These are phyloP conservation scores for Boletus smithii DNA, from an alignment of 1,284 basidiomycete species.

Conservation along the genomic window DNA sequence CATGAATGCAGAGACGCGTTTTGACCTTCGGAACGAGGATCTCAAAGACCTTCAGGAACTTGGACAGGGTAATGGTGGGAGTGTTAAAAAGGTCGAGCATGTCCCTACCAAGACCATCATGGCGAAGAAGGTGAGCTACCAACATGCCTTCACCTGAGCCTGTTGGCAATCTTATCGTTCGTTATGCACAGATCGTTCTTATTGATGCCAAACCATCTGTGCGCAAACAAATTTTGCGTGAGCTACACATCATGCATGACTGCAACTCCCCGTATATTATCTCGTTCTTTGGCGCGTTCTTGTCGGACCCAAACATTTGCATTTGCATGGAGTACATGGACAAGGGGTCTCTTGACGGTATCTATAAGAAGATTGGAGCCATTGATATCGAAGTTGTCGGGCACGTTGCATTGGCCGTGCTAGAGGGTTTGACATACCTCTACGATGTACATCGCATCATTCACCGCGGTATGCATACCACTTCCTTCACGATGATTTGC, in stretches of 20 bases:
- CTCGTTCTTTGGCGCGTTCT: conserved; percentile 94
- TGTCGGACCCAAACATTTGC: conserved; percentile 95
- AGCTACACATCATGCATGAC: conserved; percentile 98
- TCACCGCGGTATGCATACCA: conserved; percentile 76
- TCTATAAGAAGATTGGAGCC: conserved; percentile 91
- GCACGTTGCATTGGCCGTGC: conserved; percentile 88
- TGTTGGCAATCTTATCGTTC: background rate
- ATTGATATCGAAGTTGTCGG: conserved; percentile 89
- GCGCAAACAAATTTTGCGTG: conserved; percentile 96
- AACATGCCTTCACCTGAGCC: background rate
- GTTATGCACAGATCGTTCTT: conserved; percentile 77
- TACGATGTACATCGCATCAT: conserved; percentile 99
- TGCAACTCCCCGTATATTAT: conserved; percentile 93
- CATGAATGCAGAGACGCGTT: conserved; percentile 72
- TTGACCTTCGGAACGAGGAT: conserved; percentile 78
- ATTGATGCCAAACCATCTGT: conserved; percentile 97
- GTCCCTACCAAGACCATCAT: conserved; percentile 85
- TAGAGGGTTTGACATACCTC: conserved; percentile 94
- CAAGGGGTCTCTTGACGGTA: conserved; percentile 84
- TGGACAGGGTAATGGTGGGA: conserved; percentile 96
- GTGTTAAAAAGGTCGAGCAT: conserved; percentile 94
- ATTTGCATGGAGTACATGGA: conserved; percentile 99
- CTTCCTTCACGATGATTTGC: background rate
- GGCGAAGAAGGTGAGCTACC: conserved; percentile 83
- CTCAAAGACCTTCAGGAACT: conserved; percentile 84